Conservation (phyloP, 148 eudicot species). For the Amaranthus cruentus region DNA sequence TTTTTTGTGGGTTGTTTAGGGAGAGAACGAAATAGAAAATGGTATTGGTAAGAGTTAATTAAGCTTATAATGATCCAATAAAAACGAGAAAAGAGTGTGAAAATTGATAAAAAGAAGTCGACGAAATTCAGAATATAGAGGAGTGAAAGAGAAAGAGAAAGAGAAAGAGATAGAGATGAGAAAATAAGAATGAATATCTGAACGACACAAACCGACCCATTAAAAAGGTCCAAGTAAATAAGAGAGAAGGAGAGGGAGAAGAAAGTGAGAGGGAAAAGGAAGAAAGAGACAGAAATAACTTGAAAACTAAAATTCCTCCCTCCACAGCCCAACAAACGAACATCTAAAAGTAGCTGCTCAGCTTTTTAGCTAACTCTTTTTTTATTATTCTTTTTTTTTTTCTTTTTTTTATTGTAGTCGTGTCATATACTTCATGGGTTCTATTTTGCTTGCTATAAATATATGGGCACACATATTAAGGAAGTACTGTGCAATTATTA, state of each 20-base stretch:
- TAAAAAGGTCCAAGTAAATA: conserved; percentile 6
- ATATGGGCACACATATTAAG: no score
- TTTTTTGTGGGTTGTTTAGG: conserved; percentile 7
- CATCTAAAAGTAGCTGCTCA: conserved; percentile 29
- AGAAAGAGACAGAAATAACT: conserved; percentile 9
- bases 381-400: not conserved
- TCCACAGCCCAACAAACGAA: conserved; percentile 23
- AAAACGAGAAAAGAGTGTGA: conserved; percentile 29
- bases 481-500: no score
- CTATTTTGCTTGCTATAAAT: no score
- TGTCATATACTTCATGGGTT: no score
- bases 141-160: no score
- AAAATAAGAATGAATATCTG: conserved; percentile 12
- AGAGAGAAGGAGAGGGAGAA: not conserved
- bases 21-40: no score
- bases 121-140: conserved; percentile 25
- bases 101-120: conserved; percentile 16
- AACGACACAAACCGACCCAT: conserved; percentile 40
- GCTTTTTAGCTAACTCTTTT: conserved; percentile 16
- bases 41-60: no score
- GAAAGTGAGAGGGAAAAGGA: not conserved
- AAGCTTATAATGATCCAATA: not conserved
- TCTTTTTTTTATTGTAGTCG: not conserved
- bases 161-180: not conserved
- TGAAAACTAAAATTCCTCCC: conserved; percentile 16